Evolutionary conservation across 176 grass and related monocot species (phyloP).

Genomic region (Juncus effusus): DNA sequence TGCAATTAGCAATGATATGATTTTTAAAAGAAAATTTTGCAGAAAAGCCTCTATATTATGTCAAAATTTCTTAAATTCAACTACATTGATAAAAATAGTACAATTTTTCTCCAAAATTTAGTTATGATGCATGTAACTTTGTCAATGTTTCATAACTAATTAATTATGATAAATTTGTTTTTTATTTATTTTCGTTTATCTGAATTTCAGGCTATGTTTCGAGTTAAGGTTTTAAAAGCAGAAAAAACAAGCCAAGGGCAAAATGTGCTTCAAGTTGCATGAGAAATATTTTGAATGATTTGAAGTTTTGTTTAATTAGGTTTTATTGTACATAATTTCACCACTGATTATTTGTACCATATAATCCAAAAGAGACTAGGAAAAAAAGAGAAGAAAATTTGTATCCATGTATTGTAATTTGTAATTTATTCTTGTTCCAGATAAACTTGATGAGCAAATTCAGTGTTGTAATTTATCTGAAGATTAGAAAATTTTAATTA

Average conservation of each 20-base stretch:
- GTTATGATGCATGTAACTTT: constrained; percentile 1
- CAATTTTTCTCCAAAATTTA: constrained; percentile 4
- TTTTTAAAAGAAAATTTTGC: neutral
- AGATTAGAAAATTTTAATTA: no score
- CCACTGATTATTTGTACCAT: no score
- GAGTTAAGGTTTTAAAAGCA: constrained; percentile 81
- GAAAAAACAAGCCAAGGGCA: constrained; percentile 40
- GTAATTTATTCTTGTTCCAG: no score
- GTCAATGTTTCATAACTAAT: neutral
- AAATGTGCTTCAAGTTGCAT: constrained; percentile 63
- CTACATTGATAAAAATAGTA: neutral
- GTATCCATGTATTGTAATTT: no score
- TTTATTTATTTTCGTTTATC: neutral
- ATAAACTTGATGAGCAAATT: no score
- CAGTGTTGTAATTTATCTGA: no score
- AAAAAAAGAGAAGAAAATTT: no score
- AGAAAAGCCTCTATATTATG: no score
- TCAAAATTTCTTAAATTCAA: no score
- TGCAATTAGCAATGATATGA: neutral
- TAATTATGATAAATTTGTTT: neutral
- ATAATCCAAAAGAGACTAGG: no score
- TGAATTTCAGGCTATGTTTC: constrained; percentile 50
- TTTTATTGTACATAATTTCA: neutral
- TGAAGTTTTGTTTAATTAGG: no score
- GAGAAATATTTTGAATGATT: constrained; percentile 13